Conservation (phyloP, 495 filamentous ascomycete species). For the Hypoxylon intermedium region DNA sequence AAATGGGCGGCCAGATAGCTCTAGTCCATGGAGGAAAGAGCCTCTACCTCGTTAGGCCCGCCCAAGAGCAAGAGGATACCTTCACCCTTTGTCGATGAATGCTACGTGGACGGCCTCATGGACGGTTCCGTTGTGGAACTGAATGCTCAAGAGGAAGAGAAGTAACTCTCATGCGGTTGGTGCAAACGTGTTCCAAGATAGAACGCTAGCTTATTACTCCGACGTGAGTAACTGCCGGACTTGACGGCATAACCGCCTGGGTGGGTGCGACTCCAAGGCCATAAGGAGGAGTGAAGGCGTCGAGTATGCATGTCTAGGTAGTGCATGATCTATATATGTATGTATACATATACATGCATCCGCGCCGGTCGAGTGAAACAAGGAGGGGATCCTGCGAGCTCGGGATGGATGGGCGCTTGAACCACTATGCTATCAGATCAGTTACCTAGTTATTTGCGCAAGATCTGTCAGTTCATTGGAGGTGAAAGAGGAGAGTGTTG, state of each 20-base stretch:
- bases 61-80: neutral
- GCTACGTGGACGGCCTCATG: conserved; percentile 12
- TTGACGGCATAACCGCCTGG: conserved; percentile 29
- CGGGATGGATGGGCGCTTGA: conserved; percentile 30
- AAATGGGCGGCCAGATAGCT: neutral
- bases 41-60: neutral
- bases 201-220: conserved; percentile 12
- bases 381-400: conserved; percentile 18
- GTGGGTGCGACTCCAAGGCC: conserved; percentile 1
- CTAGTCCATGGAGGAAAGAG: neutral
- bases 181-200: conserved; percentile 7
- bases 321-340: conserved; percentile 33
- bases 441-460: conserved; percentile 15
- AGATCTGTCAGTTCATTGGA: conserved; percentile 8
- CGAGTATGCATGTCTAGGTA: conserved; percentile 19
- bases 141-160: neutral
- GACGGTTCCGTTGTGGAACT: conserved; percentile 12
- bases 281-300: conserved; percentile 11
- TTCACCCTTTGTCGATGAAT: conserved; percentile 30
- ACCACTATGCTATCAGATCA: conserved; percentile 23
- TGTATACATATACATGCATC: conserved; percentile 16
- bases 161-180: conserved; percentile 2
- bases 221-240: conserved; percentile 17
- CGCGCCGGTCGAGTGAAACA: conserved; percentile 14
- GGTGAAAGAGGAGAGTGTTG: conserved; percentile 9